Evolutionary conservation across 2,329 filamentous ascomycete genomes (phyloP), one percentile per base, ranked within the genome.

Genomic region (Phialophora verrucosa): DNA sequence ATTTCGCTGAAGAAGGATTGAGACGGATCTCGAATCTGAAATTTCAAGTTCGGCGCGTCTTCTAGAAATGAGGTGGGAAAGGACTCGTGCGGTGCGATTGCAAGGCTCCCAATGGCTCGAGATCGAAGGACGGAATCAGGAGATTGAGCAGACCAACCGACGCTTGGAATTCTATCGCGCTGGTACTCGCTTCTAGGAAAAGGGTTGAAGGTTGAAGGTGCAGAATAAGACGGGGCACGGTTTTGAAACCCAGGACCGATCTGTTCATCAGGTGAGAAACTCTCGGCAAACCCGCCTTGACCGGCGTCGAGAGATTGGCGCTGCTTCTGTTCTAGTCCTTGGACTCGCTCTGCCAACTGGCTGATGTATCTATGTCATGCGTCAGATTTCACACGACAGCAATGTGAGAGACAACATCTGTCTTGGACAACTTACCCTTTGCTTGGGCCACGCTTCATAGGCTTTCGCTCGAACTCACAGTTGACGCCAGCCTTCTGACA

Each of bases 371-470:
- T 91, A 73, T 59, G 31, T 54, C 44, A 53, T 29, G 25, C 32
- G 55, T 55, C 63, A 66, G 56, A 63, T 23, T 29, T 25, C 4
- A 32, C 11, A 6, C 44, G 38, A 23, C 44, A 44, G 51, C 63
- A 23, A 53, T 3, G 10, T 38, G n/a, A 25, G 8, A 29, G 42
- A 50, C 57, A 59, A 51, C 42, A 5, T 59, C 29, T 32, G 31
- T 61, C 31, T 71, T 54, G 64, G 31, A 35, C 35, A 20, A 69
- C 81, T 73, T 84, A 91, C 84, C 93, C 93, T 85, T 96, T 97
- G 75, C 90, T 95, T 2, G 93, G 92, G 1, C 93, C 92, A 67
- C 91, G 85, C 78, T 95, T 96, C 83, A 95, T 91, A 0, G 92
- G 92, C 62, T 95, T 89, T 59, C 93, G 87, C 77, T 91, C 96